Percentiles rank a stretch among this genome's conserved stretches.
Evolutionary conservation across 495 filamentous ascomycete species (phyloP).

Genomic region (Lichenothelia convexa): DNA sequence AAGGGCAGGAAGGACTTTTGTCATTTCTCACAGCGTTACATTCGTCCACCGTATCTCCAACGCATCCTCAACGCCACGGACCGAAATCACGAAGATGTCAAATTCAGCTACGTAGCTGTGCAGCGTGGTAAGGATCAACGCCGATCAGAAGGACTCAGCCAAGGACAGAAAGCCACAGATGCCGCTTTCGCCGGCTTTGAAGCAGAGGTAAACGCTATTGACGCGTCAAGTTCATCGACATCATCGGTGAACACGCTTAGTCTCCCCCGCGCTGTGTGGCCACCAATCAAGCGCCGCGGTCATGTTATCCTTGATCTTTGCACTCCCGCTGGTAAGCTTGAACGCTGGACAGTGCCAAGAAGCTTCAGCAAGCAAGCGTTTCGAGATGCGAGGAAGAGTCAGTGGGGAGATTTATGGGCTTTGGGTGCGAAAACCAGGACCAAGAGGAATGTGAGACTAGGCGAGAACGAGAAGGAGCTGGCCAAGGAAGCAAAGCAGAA

Average conservation of each 20-base stretch:
- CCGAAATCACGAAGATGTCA: conserved; percentile 75
- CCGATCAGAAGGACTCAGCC: conserved; percentile 12
- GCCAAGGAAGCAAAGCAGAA: neutral
- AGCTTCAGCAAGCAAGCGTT: conserved; percentile 66
- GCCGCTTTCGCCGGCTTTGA: conserved; percentile 23
- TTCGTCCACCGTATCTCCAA: conserved; percentile 68
- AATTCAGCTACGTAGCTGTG: conserved; percentile 79
- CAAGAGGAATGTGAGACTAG: conserved; percentile 38
- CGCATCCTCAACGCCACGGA: conserved; percentile 48
- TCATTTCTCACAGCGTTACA: conserved; percentile 75
- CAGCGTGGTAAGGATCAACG: conserved; percentile 43
- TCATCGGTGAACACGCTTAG: conserved; percentile 1
- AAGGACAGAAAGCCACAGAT: conserved; percentile 21
- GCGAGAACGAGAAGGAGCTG: conserved; percentile 12
- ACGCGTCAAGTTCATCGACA: conserved; percentile 1
- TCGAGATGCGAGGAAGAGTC: conserved; percentile 74
- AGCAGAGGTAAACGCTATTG: conserved; percentile 25
- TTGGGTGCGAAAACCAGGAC: conserved; percentile 79
- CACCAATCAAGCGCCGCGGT: conserved; percentile 68
- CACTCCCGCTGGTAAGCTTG: conserved; percentile 69
- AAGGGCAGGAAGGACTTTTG: conserved; percentile 73
- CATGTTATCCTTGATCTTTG: conserved; percentile 85
- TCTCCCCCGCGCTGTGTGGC: conserved; percentile 50
- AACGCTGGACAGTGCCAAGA: conserved; percentile 81
- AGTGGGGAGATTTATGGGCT: conserved; percentile 92